Percentiles rank a stretch among this genome's conserved stretches.
phyloP scores from a whole-genome alignment of 2,329 filamentous ascomycete genomes.

The Piedraia hortae region DNA sequence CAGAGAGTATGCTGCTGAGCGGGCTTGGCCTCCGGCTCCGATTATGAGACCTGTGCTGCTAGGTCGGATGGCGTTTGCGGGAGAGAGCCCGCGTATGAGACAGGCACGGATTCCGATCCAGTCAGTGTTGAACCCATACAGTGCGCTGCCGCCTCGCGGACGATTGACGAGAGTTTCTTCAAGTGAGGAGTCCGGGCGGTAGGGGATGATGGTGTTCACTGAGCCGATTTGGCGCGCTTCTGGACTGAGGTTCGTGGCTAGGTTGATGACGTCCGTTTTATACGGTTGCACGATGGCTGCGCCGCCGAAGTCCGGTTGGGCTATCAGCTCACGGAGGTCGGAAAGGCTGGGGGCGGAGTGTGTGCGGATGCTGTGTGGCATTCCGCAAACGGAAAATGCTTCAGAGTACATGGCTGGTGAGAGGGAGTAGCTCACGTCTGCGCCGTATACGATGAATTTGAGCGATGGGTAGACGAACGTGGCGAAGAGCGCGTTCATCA shows the following conservation, averaged over 20 bases:
- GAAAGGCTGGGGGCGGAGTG: conserved; percentile 34
- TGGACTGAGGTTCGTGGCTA: conserved; percentile 37
- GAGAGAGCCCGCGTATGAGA: conserved; percentile 42
- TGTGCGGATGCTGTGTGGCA: conserved; percentile 39
- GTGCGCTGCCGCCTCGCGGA: conserved; percentile 35
- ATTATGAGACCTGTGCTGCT: conserved; percentile 26
- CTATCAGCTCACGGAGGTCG: conserved; percentile 34
- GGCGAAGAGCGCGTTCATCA: conserved; percentile 36
- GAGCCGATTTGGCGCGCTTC: conserved; percentile 51
- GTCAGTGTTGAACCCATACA: conserved; percentile 59
- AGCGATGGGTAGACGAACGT: conserved; percentile 41
- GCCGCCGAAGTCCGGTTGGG: conserved; percentile 41
- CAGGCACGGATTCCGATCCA: conserved; percentile 57
- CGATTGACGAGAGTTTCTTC: conserved; percentile 31
- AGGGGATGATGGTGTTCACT: conserved; percentile 47
- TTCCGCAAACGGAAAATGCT: conserved; percentile 36
- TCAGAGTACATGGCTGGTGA: conserved; percentile 56
- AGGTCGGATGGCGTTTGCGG: conserved; percentile 30
- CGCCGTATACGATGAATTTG: conserved; percentile 48
- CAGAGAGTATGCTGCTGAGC: conserved; percentile 53
- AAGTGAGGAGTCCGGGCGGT: conserved; percentile 29
- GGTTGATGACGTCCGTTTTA: conserved; percentile 41
- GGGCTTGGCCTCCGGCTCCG: conserved; percentile 45
- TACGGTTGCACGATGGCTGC: conserved; percentile 46
- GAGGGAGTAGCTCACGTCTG: conserved; percentile 41